These are phyloP conservation scores for Candida khao-thaluensis DNA, from an alignment of 805 yeast genomes.

Conservation along the genomic window DNA sequence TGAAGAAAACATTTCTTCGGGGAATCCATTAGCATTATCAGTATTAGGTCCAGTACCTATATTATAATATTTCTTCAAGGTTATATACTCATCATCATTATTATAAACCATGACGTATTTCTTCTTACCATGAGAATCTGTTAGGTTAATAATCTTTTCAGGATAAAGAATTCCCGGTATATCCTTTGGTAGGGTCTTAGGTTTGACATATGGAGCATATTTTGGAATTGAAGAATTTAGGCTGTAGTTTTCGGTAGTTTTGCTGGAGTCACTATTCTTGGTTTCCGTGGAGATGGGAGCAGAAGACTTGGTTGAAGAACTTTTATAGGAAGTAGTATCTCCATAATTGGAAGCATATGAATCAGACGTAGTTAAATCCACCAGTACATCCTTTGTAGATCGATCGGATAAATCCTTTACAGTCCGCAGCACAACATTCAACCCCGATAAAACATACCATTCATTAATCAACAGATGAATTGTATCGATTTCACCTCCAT, in stretches of 20 bases:
- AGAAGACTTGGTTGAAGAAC: too few relatives aligned
- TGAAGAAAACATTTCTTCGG: background rate
- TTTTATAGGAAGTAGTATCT: too few relatives aligned
- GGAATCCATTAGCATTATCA: background rate
- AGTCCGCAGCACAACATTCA: slow-evolving; percentile 12
- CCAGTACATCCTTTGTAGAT: too few relatives aligned
- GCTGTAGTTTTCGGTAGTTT: too few relatives aligned
- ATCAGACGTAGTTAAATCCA: too few relatives aligned
- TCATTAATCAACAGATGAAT: slow-evolving; percentile 32
- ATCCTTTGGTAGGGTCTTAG: slow-evolving; percentile 26
- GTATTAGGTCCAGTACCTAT: background rate
- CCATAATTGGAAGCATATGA: too few relatives aligned
- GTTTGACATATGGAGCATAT: slow-evolving; percentile 9
- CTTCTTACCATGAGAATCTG: slow-evolving; percentile 8
- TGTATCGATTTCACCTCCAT: slow-evolving; percentile 19
- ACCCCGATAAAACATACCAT: slow-evolving; percentile 33
- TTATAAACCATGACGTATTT: slow-evolving; percentile 24
- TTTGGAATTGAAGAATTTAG: too few relatives aligned
- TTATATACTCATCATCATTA: slow-evolving; percentile 18
- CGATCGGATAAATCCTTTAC: background rate
- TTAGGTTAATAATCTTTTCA: slow-evolving; percentile 13
- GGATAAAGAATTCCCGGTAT: slow-evolving; percentile 32
- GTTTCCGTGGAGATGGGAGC: too few relatives aligned
- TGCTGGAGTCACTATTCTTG: too few relatives aligned
- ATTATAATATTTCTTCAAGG: slow-evolving; percentile 13